A percentile compares a stretch with the other conserved stretches of the same genome.
phyloP scores from a whole-genome alignment of 2,329 filamentous ascomycete species.

The Scedosporium apiospermum region DNA sequence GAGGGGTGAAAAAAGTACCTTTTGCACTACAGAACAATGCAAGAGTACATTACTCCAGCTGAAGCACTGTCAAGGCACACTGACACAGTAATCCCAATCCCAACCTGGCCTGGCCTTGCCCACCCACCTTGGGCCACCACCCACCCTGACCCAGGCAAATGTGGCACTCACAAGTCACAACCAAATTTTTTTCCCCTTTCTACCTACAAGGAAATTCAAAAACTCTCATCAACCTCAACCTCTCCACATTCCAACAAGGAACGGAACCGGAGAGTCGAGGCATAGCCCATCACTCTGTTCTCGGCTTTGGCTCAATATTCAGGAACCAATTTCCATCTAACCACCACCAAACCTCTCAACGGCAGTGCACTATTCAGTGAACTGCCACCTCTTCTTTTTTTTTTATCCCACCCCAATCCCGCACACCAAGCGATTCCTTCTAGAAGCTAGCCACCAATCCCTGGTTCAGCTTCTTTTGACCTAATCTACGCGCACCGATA shows the following conservation, averaged over 20 bases:
- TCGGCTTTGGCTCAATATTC: neutral
- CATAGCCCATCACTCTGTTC: neutral
- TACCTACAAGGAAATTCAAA: constrained; percentile 4
- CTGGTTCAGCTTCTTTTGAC: neutral
- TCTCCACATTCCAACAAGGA: constrained; percentile 3
- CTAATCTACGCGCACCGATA: constrained; percentile 5
- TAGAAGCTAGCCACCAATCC: neutral
- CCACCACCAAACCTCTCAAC: neutral
- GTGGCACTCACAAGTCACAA: constrained; percentile 5
- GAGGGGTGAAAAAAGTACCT: no score
- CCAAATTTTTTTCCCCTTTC: constrained; percentile 7
- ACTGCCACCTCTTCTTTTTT: constrained; percentile 4
- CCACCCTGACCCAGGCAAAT: constrained; percentile 3
- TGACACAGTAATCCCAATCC: no score
- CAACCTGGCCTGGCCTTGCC: no score
- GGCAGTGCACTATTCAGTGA: neutral
- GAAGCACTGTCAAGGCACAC: no score
- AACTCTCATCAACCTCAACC: constrained; percentile 6
- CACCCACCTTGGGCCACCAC: neutral
- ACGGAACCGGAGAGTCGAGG: neutral
- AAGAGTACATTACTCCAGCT: no score
- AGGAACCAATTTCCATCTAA: neutral
- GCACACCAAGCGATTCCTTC: neutral
- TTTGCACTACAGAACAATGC: no score
- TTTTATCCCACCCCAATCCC: neutral